A percentile compares a stretch with the other conserved stretches of the same genome.
Conservation (phyloP, 2,329 filamentous ascomycete species). For the Chaetomiaceae sp. region DNA sequence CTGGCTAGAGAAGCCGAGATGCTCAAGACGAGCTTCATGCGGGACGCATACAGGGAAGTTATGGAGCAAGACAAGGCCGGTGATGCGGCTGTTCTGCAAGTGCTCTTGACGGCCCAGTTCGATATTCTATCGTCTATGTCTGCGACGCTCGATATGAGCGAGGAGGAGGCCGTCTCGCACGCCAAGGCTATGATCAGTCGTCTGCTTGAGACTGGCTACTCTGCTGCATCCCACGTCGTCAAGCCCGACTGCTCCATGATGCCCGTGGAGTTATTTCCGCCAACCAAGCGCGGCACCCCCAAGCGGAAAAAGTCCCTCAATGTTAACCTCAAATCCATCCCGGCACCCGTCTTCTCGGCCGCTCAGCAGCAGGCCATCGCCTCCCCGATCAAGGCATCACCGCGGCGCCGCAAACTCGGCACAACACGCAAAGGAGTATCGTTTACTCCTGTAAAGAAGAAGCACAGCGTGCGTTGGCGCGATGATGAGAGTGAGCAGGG, state of each 20-base stretch:
- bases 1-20: slow-evolving; percentile 80
- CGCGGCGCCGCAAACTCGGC: slow-evolving; percentile 71
- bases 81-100: slow-evolving; percentile 73
- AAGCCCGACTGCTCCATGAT: slow-evolving; percentile 73
- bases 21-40: slow-evolving; percentile 74
- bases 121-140: slow-evolving; percentile 81
- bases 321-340: slow-evolving; percentile 41
- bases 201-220: slow-evolving; percentile 71
- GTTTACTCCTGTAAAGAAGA: slow-evolving; percentile 79
- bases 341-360: slow-evolving; percentile 37
- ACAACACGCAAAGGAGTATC: slow-evolving; percentile 63
- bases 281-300: slow-evolving; percentile 68
- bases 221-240: slow-evolving; percentile 75
- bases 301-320: slow-evolving; percentile 61
- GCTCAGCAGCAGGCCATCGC: slow-evolving; percentile 38
- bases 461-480: slow-evolving; percentile 78
- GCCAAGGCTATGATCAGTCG: slow-evolving; percentile 74
- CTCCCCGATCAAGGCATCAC: slow-evolving; percentile 72
- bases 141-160: slow-evolving; percentile 75
- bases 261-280: slow-evolving; percentile 63
- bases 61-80: slow-evolving; percentile 79
- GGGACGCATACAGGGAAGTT: slow-evolving; percentile 72
- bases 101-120: slow-evolving; percentile 84
- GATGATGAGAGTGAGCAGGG: slow-evolving; percentile 82
- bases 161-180: slow-evolving; percentile 74